Conservation (phyloP, 2,329 filamentous ascomycete species). For the Calonectria hawksworthii region DNA sequence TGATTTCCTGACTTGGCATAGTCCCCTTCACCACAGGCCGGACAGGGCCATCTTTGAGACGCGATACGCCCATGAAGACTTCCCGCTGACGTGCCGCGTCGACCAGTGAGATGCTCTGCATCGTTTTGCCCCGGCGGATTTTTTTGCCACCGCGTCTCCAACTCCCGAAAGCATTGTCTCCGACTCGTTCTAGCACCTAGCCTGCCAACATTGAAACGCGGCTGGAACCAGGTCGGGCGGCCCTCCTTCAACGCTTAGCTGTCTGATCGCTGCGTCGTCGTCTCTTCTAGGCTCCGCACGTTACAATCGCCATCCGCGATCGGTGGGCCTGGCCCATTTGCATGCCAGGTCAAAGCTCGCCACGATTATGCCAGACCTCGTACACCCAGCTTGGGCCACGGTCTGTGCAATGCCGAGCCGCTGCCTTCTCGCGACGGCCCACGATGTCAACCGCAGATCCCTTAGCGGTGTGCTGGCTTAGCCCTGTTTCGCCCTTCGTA, state of each 20-base stretch:
- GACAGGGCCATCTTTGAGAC: conserved; percentile 19
- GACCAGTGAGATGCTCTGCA: conserved; percentile 40
- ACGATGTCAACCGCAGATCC: conserved; percentile 8
- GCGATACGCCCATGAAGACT: conserved; percentile 33
- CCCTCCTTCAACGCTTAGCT: conserved; percentile 15
- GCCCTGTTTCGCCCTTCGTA: background rate
- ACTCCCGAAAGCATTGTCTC: background rate
- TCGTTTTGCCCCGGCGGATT: conserved; percentile 33
- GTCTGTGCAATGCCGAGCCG: conserved; percentile 2
- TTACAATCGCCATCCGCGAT: background rate
- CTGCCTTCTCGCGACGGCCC: background rate
- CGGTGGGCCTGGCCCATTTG: background rate
- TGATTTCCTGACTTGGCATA: background rate
- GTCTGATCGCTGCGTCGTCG: conserved; percentile 19
- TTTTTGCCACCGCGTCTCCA: conserved; percentile 35
- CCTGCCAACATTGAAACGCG: conserved; percentile 20
- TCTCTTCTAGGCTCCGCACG: background rate
- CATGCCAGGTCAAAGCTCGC: background rate
- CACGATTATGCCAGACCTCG: conserved; percentile 4
- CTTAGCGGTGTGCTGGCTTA: background rate
- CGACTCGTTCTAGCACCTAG: background rate
- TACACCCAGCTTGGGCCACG: conserved; percentile 1
- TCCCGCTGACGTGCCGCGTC: conserved; percentile 12
- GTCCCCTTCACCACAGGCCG: background rate
- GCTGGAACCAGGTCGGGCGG: conserved; percentile 11